Percentiles rank a stretch among this genome's conserved stretches.
Conservation (phyloP, 2,329 filamentous ascomycete genomes). For the Iodosphaeria phyllophila region DNA sequence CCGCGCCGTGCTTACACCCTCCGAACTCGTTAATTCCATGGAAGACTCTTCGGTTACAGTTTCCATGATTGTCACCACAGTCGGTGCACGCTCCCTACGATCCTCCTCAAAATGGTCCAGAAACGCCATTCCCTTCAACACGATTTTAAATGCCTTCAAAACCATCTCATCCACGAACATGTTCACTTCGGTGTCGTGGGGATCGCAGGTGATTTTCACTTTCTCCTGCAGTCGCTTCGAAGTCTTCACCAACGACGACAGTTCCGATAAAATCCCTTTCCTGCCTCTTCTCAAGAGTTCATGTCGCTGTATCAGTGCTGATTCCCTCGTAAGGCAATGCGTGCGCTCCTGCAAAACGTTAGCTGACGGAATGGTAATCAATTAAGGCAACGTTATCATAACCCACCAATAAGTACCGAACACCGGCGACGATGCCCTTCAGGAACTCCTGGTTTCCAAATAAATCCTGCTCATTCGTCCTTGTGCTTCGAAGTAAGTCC, state of each 20-base stretch:
- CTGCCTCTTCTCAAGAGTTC: slow-evolving; percentile 62
- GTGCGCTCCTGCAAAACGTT: slow-evolving; percentile 53
- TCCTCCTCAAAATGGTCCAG: slow-evolving; percentile 67
- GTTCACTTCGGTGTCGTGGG: slow-evolving; percentile 42
- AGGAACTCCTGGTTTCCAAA: slow-evolving; percentile 90
- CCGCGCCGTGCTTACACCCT: slow-evolving; percentile 9
- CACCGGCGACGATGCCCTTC: slow-evolving; percentile 82
- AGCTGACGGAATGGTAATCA: slow-evolving; percentile 4
- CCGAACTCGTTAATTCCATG: slow-evolving; percentile 33
- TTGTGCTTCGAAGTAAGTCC: slow-evolving; percentile 69
- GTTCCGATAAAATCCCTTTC: slow-evolving; percentile 74
- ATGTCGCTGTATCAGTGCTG: slow-evolving; percentile 53
- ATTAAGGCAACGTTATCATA: background rate
- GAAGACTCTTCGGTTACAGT: slow-evolving; percentile 38
- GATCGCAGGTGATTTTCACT: slow-evolving; percentile 29
- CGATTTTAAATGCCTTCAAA: slow-evolving; percentile 80
- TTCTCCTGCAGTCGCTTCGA: slow-evolving; percentile 71
- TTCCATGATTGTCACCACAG: slow-evolving; percentile 38
- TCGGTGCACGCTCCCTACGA: slow-evolving; percentile 25
- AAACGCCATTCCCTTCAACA: slow-evolving; percentile 79
- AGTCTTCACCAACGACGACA: slow-evolving; percentile 76
- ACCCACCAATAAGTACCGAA: slow-evolving; percentile 73
- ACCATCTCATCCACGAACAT: slow-evolving; percentile 84
- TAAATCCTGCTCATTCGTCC: slow-evolving; percentile 54
- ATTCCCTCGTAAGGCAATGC: slow-evolving; percentile 71